Evolutionary conservation across 2,329 filamentous ascomycete genomes (phyloP).

Genomic region (Xylaria multiplex): DNA sequence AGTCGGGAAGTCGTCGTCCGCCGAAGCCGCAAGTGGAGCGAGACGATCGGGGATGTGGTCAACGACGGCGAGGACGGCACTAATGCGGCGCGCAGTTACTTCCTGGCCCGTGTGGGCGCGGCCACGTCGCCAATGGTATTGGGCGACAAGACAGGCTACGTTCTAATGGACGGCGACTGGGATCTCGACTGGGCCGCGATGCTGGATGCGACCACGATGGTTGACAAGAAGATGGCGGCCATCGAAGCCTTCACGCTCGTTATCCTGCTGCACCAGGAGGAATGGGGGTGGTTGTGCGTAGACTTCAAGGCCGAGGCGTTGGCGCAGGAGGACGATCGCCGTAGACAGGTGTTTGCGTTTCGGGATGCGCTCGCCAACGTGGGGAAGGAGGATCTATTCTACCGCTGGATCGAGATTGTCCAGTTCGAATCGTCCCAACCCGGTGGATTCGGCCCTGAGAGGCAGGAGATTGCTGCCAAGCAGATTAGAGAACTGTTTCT

Average conservation of each 20-base stretch:
- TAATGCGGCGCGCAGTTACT: constrained; percentile 63
- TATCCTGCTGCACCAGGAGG: constrained; percentile 74
- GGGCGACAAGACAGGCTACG: constrained; percentile 83
- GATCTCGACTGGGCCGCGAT: constrained; percentile 88
- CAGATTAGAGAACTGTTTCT: constrained; percentile 82
- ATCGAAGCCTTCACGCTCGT: constrained; percentile 76
- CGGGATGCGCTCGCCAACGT: constrained; percentile 77
- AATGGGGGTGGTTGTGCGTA: constrained; percentile 77
- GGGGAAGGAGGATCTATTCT: constrained; percentile 90
- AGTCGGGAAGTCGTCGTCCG: constrained; percentile 83
- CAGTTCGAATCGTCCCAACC: constrained; percentile 85
- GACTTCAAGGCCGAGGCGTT: constrained; percentile 57
- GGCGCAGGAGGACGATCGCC: constrained; percentile 64
- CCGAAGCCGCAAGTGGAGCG: constrained; percentile 78
- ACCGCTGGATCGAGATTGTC: constrained; percentile 90
- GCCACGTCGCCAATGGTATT: constrained; percentile 76
- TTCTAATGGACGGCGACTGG: constrained; percentile 86
- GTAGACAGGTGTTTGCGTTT: constrained; percentile 82
- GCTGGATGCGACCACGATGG: constrained; percentile 75
- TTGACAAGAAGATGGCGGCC: constrained; percentile 68
- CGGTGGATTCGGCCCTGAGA: constrained; percentile 79
- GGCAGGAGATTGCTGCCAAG: constrained; percentile 75
- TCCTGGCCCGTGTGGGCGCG: constrained; percentile 70
- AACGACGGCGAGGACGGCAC: constrained; percentile 35
- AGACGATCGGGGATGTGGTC: constrained; percentile 55